phyloP scores from a whole-genome alignment of 208 protist species.

The Crithidia fasciculata region DNA sequence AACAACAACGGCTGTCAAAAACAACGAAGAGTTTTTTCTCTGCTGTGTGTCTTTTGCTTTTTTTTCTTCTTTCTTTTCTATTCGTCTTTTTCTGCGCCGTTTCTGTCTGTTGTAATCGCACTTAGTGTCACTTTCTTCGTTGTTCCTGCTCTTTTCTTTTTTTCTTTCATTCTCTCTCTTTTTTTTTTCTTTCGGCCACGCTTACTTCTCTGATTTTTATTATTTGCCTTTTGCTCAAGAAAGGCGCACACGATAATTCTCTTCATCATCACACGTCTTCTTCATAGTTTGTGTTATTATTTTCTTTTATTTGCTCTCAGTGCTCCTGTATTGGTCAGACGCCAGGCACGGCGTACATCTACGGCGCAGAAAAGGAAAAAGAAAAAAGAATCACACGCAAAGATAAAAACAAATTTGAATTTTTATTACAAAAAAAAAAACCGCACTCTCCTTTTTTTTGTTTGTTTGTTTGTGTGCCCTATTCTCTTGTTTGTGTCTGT shows the following conservation, averaged over 20 bases:
- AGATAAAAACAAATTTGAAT: background rate
- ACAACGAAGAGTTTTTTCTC: too few relatives aligned
- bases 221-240: background rate
- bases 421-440: background rate
- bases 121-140: background rate
- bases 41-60: background rate
- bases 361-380: background rate
- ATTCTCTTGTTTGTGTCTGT: too few relatives aligned
- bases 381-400: background rate
- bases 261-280: too few relatives aligned
- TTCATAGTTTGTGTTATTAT: background rate
- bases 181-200: background rate
- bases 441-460: background rate
- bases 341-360: too few relatives aligned
- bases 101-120: background rate
- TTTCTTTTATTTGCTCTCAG: background rate
- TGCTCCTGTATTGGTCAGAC: too few relatives aligned
- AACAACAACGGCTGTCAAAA: too few relatives aligned
- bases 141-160: background rate
- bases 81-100: background rate
- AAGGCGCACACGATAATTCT: too few relatives aligned
- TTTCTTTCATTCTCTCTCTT: conserved; percentile 2
- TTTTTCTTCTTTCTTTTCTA: conserved; percentile 3
- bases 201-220: background rate
- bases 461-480: too few relatives aligned